phyloP scores from a whole-genome alignment of 148 eudicot species.

The Cornus florida region DNA sequence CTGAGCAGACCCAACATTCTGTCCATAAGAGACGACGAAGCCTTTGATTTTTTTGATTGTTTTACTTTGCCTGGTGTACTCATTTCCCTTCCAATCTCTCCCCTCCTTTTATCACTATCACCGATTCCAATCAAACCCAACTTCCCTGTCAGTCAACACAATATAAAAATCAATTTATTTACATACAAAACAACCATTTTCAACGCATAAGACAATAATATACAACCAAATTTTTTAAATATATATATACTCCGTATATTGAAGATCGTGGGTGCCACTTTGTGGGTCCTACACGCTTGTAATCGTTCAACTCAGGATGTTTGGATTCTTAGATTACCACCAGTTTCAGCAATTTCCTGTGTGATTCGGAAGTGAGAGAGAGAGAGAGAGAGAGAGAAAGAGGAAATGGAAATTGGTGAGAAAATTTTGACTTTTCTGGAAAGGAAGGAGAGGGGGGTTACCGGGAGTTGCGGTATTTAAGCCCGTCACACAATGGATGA shows the following conservation, averaged over 20 bases:
- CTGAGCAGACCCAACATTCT: constrained; percentile 65
- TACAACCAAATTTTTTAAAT: too few relatives aligned
- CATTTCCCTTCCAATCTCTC: constrained; percentile 7
- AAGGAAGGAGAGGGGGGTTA: neutral
- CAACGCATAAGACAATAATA: too few relatives aligned
- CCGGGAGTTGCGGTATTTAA: constrained; percentile 6
- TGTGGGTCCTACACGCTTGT: too few relatives aligned
- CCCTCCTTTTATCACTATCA: neutral
- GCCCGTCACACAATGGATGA: too few relatives aligned
- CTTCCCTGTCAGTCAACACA: neutral
- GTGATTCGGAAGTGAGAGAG: neutral
- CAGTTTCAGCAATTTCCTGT: too few relatives aligned
- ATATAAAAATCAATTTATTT: neutral
- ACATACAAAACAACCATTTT: too few relatives aligned
- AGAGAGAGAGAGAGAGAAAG: neutral
- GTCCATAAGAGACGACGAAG: constrained; percentile 36
- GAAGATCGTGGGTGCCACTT: too few relatives aligned
- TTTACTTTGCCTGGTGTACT: constrained; percentile 17
- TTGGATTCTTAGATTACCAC: too few relatives aligned
- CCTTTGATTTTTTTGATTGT: neutral
- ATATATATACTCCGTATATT: too few relatives aligned
- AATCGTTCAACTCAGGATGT: too few relatives aligned
- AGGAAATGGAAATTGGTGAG: neutral
- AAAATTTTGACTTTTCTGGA: too few relatives aligned
- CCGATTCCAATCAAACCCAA: neutral